phyloP scores from a whole-genome alignment of 1,284 basidiomycete genomes.

The Ceratobasidium theobromae region DNA sequence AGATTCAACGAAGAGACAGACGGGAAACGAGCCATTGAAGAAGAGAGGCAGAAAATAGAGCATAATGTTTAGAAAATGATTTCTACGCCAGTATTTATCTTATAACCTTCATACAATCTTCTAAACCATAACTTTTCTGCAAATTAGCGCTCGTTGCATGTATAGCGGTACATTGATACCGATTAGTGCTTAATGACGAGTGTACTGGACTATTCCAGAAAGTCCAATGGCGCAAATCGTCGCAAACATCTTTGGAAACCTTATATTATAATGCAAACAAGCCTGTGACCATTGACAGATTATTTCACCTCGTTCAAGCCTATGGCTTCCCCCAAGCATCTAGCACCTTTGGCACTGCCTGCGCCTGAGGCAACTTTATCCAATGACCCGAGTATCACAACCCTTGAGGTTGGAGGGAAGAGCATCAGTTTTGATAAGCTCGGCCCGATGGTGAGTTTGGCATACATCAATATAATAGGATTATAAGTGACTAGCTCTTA shows the following conservation, averaged over 20 bases:
- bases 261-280: neutral
- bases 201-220: slow-evolving; percentile 21
- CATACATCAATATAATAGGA: neutral
- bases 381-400: slow-evolving; percentile 5
- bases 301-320: neutral
- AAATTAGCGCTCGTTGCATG: too few species aligned
- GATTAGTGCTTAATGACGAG: too few species aligned
- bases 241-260: neutral
- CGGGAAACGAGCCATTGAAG: slow-evolving; percentile 51
- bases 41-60: slow-evolving; percentile 40
- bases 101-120: too few species aligned
- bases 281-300: neutral
- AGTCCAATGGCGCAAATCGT: slow-evolving; percentile 2
- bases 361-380: neutral
- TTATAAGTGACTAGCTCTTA: too few species aligned
- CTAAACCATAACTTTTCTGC: too few species aligned
- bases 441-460: slow-evolving; percentile 8
- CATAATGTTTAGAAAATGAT: neutral
- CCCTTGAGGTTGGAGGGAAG: slow-evolving; percentile 19
- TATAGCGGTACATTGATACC: too few species aligned
- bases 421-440: slow-evolving; percentile 23
- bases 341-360: neutral
- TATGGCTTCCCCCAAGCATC: slow-evolving; percentile 1
- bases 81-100: too few species aligned
- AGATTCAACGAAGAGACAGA: slow-evolving; percentile 58